These are phyloP conservation scores for Paracoccidioides brasiliensis DNA, from an alignment of 2,329 filamentous ascomycete genomes.

Conservation along the genomic window DNA sequence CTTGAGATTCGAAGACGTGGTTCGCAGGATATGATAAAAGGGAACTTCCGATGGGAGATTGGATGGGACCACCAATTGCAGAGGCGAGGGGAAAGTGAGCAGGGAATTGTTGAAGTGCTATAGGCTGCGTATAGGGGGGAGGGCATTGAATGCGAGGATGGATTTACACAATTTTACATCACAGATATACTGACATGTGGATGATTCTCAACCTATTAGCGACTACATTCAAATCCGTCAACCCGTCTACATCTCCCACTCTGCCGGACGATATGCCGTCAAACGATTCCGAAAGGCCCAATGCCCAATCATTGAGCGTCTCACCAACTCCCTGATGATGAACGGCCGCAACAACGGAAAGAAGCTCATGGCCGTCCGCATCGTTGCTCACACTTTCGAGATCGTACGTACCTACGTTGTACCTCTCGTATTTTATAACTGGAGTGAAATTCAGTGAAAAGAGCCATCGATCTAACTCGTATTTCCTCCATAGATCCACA, in stretches of 20 bases:
- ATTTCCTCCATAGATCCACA: slow-evolving; percentile 62
- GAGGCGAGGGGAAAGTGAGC: background rate
- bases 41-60: background rate
- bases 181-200: slow-evolving; percentile 20
- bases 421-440: background rate
- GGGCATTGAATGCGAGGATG: background rate
- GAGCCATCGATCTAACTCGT: slow-evolving; percentile 7
- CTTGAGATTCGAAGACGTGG: background rate
- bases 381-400: slow-evolving; percentile 97
- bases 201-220: slow-evolving; percentile 41
- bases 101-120: background rate
- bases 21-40: slow-evolving; percentile 1
- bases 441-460: background rate
- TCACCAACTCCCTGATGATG: slow-evolving; percentile 99
- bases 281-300: slow-evolving; percentile 99
- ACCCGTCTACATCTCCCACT: slow-evolving; percentile 98
- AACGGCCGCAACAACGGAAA: slow-evolving; percentile 99
- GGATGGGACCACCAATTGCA: background rate
- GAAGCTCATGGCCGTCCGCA: slow-evolving; percentile 99
- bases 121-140: no score
- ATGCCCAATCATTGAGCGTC: slow-evolving; percentile 99
- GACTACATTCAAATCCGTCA: slow-evolving; percentile 99
- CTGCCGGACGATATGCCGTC: slow-evolving; percentile 92
- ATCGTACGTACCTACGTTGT: slow-evolving; percentile 57
- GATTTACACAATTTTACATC: background rate